A percentile compares a stretch with the other conserved stretches of the same genome.
These are phyloP conservation scores for Backusella luteola DNA, from an alignment of 192 early-diverging fungal species.

Conservation along the genomic window DNA sequence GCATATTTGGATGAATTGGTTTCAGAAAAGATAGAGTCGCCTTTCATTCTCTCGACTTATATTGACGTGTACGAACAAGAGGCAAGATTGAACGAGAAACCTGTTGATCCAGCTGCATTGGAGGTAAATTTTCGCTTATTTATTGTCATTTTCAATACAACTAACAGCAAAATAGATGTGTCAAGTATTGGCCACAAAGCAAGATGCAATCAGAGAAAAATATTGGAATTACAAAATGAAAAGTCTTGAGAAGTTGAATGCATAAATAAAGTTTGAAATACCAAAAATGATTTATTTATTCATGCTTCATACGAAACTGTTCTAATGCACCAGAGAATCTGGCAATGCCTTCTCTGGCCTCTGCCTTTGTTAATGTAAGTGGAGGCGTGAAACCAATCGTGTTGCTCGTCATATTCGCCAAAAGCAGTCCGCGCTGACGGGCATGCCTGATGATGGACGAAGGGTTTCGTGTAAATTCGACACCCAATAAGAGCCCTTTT, in stretches of 20 bases:
- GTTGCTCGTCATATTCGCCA: slow-evolving; percentile 70
- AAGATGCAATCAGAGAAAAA: slow-evolving; percentile 61
- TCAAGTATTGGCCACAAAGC: slow-evolving; percentile 47
- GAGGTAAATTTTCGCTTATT: slow-evolving; percentile 26
- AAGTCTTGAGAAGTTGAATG: slow-evolving; percentile 9
- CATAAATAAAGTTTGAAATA: background rate
- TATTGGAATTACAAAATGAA: slow-evolving; percentile 65
- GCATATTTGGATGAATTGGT: slow-evolving; percentile 40
- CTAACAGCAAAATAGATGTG: slow-evolving; percentile 41
- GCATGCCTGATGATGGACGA: slow-evolving; percentile 62
- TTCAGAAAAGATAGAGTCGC: slow-evolving; percentile 34
- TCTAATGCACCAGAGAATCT: background rate
- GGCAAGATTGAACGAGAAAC: slow-evolving; percentile 31
- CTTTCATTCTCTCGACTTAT: slow-evolving; percentile 38
- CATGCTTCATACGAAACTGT: background rate
- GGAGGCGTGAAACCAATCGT: slow-evolving; percentile 88
- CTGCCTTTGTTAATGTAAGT: slow-evolving; percentile 72
- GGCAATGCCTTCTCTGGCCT: slow-evolving; percentile 64
- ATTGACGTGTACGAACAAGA: slow-evolving; percentile 50
- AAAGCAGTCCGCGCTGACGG: slow-evolving; percentile 73
- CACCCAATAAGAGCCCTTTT: slow-evolving; percentile 79
- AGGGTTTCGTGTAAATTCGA: slow-evolving; percentile 71
- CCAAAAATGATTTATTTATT: background rate
- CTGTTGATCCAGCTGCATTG: slow-evolving; percentile 38
- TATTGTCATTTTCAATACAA: background rate